phyloP scores from a whole-genome alignment of 768 basidiomycete genomes.

The Imleria badia region DNA sequence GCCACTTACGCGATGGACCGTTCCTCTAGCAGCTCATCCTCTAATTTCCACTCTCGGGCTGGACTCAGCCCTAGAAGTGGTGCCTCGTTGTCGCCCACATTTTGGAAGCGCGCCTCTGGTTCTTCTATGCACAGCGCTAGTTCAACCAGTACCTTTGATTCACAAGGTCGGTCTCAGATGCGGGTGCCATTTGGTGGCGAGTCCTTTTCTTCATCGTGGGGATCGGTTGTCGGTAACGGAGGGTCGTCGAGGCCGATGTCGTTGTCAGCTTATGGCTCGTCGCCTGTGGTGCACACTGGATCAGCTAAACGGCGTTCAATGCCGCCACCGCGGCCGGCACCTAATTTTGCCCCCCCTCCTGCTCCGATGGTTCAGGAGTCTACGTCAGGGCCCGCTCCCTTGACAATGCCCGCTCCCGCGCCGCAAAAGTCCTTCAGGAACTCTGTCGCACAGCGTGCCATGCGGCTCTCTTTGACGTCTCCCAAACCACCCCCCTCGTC shows the following conservation, averaged over 20 bases:
- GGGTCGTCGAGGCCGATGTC: conserved; percentile 22
- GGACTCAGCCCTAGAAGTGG: conserved; percentile 42
- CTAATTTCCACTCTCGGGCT: conserved; percentile 29
- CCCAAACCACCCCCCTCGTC: conserved; percentile 65
- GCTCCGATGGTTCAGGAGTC: conserved; percentile 45
- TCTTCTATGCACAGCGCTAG: conserved; percentile 49
- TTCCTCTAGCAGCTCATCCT: conserved; percentile 39
- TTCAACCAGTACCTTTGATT: conserved; percentile 44
- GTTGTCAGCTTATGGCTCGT: conserved; percentile 14
- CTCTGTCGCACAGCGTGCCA: conserved; percentile 54
- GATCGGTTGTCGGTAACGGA: conserved; percentile 3
- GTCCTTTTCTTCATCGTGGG: conserved; percentile 12
- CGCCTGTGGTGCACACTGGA: conserved; percentile 11
- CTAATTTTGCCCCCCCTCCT: conserved; percentile 67
- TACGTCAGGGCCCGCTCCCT: neutral
- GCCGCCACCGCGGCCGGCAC: conserved; percentile 74
- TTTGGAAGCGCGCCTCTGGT: conserved; percentile 52
- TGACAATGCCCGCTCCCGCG: conserved; percentile 2
- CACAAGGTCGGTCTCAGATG: conserved; percentile 26
- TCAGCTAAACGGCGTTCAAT: conserved; percentile 56
- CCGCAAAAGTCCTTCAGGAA: conserved; percentile 47
- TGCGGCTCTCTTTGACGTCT: conserved; percentile 58
- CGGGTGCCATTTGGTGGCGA: conserved; percentile 1
- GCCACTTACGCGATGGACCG: conserved; percentile 34
- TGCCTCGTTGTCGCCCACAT: conserved; percentile 46